Percentiles rank a stretch among this genome's conserved stretches.
These are phyloP conservation scores for Venustampulla echinocandica DNA, from an alignment of 495 filamentous ascomycete genomes.

Conservation along the genomic window DNA sequence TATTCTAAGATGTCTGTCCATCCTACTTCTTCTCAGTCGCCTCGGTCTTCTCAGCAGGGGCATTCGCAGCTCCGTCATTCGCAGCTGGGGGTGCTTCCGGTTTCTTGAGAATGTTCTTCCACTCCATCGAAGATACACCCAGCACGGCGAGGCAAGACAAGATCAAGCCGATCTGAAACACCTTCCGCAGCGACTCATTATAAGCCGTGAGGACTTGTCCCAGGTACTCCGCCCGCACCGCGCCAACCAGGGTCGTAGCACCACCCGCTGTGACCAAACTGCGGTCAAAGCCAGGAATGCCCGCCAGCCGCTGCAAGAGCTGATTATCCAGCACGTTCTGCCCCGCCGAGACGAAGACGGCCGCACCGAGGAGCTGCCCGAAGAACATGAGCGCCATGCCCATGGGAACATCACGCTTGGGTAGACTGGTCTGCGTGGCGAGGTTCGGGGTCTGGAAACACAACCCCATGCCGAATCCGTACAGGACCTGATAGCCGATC, in stretches of 20 bases:
- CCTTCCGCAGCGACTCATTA: background rate
- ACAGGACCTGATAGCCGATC: conserved; percentile 61
- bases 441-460: conserved; percentile 58
- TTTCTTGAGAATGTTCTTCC: background rate
- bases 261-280: conserved; percentile 41
- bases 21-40: no score
- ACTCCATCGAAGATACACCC: background rate
- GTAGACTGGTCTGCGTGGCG: conserved; percentile 47
- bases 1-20: no score
- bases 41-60: no score
- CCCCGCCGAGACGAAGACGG: conserved; percentile 52
- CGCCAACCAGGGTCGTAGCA: conserved; percentile 19
- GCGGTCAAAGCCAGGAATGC: conserved; percentile 33
- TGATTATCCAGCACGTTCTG: conserved; percentile 52
- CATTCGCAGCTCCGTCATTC: no score
- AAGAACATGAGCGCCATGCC: conserved; percentile 54
- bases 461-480: conserved; percentile 57
- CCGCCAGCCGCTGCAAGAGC: conserved; percentile 34
- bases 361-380: conserved; percentile 48
- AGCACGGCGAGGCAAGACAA: background rate
- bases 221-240: background rate
- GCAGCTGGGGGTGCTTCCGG: no score
- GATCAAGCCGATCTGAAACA: background rate
- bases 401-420: conserved; percentile 44
- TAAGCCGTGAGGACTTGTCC: background rate